Percentiles rank a stretch among this genome's conserved stretches.
Evolutionary conservation across 768 basidiomycete species (phyloP).

Genomic region (Kockovaella imperatae): DNA sequence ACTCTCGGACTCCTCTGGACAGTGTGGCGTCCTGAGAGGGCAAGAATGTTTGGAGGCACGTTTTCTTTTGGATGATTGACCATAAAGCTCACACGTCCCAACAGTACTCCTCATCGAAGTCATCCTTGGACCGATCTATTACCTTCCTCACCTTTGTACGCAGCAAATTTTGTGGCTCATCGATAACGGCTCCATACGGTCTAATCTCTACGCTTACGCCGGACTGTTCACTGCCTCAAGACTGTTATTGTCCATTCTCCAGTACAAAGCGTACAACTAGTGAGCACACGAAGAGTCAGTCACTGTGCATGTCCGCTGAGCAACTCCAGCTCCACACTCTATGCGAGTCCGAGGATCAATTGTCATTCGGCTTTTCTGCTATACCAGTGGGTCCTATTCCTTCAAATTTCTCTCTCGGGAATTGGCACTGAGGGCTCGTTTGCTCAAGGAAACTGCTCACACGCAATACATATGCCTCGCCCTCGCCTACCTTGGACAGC

Average conservation of each 20-base stretch:
- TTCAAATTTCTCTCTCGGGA: neutral
- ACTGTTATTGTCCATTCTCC: constrained; percentile 3
- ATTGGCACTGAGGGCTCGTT: neutral
- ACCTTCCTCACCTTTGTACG: constrained; percentile 25
- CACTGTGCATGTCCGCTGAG: constrained; percentile 1
- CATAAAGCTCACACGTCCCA: no score
- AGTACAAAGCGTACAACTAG: constrained; percentile 9
- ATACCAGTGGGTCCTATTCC: constrained; percentile 15
- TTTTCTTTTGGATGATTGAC: neutral
- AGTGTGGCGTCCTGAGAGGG: constrained; percentile 17
- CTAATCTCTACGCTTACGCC: constrained; percentile 21
- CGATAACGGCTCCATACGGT: constrained; percentile 11
- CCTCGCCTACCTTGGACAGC: neutral
- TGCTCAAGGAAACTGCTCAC: constrained; percentile 22
- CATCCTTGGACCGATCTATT: constrained; percentile 16
- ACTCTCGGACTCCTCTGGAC: constrained; percentile 12
- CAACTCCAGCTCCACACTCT: constrained; percentile 4
- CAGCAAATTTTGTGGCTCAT: constrained; percentile 23
- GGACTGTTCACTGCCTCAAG: constrained; percentile 14
- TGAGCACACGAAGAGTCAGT: constrained; percentile 2
- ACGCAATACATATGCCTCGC: constrained; percentile 16
- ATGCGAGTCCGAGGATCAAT: constrained; percentile 12
- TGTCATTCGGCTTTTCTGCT: constrained; percentile 18
- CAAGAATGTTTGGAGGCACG: constrained; percentile 7
- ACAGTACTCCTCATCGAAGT: no score